Evolutionary conservation across 352 stramenopile species (phyloP).

Genomic region (Peronosclerospora sorghi): DNA sequence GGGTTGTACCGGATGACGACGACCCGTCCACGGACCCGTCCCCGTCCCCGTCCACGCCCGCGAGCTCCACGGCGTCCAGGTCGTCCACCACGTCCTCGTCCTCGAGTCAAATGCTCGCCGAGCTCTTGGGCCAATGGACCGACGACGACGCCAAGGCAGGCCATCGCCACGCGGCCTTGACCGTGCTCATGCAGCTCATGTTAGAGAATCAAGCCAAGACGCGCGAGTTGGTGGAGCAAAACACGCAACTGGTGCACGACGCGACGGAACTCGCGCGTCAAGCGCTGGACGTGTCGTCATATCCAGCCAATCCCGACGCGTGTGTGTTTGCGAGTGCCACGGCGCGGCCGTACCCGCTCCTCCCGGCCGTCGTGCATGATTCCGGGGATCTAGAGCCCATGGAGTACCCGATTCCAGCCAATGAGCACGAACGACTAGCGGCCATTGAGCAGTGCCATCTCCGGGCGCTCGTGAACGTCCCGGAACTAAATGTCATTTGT

Average conservation of each 20-base stretch:
- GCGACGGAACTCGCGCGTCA: background rate
- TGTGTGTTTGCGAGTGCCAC: background rate
- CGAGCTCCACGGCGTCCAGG: background rate
- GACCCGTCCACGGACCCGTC: background rate
- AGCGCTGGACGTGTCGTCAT: conserved; percentile 8
- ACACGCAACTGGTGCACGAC: conserved; percentile 2
- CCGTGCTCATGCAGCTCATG: conserved; percentile 17
- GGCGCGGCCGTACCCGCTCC: background rate
- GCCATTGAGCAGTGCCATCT: conserved; percentile 23
- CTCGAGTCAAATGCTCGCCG: conserved; percentile 9
- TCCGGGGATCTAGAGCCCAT: conserved; percentile 7
- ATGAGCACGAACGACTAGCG: conserved; percentile 23
- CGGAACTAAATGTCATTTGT: conserved; percentile 31
- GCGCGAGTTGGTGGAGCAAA: conserved; percentile 4
- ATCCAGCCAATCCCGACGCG: background rate
- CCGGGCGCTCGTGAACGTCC: conserved; percentile 6
- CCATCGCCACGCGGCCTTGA: conserved; percentile 9
- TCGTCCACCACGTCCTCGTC: background rate
- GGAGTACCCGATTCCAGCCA: conserved; percentile 18
- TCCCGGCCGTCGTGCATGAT: conserved; percentile 10
- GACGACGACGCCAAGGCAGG: conserved; percentile 2
- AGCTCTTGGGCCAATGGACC: conserved; percentile 9
- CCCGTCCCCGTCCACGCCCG: background rate
- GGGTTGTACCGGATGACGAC: background rate
- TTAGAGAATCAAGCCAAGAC: conserved; percentile 6